Conservation (phyloP, 345 rosid genomes). For the Aquilaria malaccensis region DNA sequence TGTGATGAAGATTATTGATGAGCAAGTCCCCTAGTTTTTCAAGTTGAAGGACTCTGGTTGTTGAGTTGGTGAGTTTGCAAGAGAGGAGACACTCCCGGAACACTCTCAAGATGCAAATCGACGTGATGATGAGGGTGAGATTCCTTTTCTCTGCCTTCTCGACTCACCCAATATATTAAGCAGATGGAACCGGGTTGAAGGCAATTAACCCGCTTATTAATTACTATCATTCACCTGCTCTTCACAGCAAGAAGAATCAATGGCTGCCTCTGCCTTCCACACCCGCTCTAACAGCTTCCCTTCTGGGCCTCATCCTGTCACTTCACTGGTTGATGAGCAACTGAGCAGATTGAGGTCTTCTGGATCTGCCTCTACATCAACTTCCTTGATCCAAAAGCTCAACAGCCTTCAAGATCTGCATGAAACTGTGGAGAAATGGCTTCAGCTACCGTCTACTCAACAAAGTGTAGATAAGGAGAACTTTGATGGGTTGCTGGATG, state of each 20-base stretch:
- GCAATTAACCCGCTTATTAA: not conserved
- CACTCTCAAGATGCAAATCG: not conserved
- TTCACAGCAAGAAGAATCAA: constrained; percentile 1
- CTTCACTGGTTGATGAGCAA: constrained; percentile 15
- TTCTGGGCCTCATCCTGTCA: constrained; percentile 18
- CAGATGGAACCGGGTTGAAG: constrained; percentile 1
- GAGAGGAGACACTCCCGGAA: not conserved
- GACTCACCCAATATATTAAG: not conserved
- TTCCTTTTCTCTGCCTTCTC: not conserved
- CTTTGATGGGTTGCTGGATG: constrained; percentile 18
- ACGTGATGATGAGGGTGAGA: not conserved
- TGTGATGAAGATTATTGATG: too few species aligned
- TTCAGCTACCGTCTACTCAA: constrained; percentile 13
- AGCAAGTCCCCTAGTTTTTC: too few species aligned
- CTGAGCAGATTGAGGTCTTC: constrained; percentile 1
- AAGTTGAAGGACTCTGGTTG: not conserved
- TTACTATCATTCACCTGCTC: not conserved
- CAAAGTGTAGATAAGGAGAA: constrained; percentile 4
- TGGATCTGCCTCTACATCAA: constrained; percentile 1
- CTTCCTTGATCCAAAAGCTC: not conserved
- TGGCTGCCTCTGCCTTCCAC: constrained; percentile 19
- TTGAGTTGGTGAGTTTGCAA: not conserved
- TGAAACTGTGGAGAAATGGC: constrained; percentile 7
- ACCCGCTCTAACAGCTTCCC: constrained; percentile 25
- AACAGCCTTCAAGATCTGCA: constrained; percentile 13